These are phyloP conservation scores for Hypoxylon sp. DNA, from an alignment of 2,329 filamentous ascomycete species.

Conservation along the genomic window DNA sequence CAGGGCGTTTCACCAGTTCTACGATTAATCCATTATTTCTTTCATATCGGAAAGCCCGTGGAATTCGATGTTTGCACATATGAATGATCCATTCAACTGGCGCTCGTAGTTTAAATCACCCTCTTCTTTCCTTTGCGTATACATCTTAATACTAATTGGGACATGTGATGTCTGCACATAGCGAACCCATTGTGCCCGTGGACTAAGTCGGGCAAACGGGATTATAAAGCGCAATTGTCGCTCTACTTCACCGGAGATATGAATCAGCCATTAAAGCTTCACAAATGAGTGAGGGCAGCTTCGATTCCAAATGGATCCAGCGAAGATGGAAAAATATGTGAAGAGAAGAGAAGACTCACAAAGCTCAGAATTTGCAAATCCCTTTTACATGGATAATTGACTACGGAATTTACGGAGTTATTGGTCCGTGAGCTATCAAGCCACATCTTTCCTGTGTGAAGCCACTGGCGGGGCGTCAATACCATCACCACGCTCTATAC, in stretches of 20 bases:
- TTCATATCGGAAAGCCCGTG: conserved; percentile 1
- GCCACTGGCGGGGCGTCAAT: conserved; percentile 10
- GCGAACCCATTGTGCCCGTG: conserved; percentile 70
- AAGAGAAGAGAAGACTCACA: conserved; percentile 46
- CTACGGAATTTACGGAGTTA: conserved; percentile 45
- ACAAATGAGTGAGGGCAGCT: conserved; percentile 54
- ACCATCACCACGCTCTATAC: background rate
- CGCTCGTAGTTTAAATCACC: background rate
- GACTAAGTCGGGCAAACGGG: conserved; percentile 61
- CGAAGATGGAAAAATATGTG: conserved; percentile 64
- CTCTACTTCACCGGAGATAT: conserved; percentile 67
- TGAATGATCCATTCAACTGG: background rate
- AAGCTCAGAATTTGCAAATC: conserved; percentile 15
- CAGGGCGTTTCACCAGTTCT: conserved; percentile 17
- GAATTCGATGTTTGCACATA: background rate
- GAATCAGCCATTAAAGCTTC: conserved; percentile 58
- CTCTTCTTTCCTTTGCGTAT: background rate
- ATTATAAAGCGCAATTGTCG: conserved; percentile 70
- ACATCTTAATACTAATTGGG: background rate
- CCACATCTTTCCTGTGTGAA: conserved; percentile 13
- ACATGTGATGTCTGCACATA: conserved; percentile 68
- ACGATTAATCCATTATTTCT: conserved; percentile 22
- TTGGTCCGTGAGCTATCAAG: conserved; percentile 11
- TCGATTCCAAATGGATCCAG: conserved; percentile 51
- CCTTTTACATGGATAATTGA: conserved; percentile 22